Base-by-base conservation (phyloP, 139 green algal genomes). In the Micractinium sp. region DNA sequence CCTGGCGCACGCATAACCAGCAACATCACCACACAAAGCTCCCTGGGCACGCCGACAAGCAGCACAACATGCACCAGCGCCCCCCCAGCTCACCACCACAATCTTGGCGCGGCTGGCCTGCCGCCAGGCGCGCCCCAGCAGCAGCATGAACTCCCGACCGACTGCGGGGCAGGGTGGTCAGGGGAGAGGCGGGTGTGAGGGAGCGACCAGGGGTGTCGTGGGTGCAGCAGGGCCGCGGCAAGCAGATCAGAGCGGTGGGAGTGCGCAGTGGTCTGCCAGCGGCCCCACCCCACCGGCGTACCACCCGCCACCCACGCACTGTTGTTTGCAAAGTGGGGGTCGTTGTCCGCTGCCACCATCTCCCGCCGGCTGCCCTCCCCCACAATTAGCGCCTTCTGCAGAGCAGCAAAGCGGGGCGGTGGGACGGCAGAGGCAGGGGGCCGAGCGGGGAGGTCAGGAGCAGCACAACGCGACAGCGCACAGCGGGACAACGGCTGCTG, bases 281-380 rank as follows among this genome's bases (percentile, higher is more conserved):
- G 47, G 47, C 47, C 47, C 47, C 7, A 5, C 47, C 7, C 47
- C 47, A 56, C 47, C 47, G 7, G 47, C 47, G 7, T 9, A 5
- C 47, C 47, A 56, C 9, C 47, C 47, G n/a, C n/a, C n/a, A n/a
- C 47, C 47, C 47, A 9, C 47, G 47, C 47, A 56, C 47, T 33
- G 87, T 74, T 87, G 87, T 87, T 90, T 41, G 80, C 76, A 75
- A 87, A 90, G 41, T 88, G 71, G 47, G 60, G 29, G 41, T 88
- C 73, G 27, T 41, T 23, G 71, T 83, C 53, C 1, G 56, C 85
- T 16, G 20, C 18, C 73, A 36, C 5, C 41, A 82, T 82, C 41
- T 71, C 85, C 12, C 35, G 47, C 71, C 31, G n/a, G 73, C 71
- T 83, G 16, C 19, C 15, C 69, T 81, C 63, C 14, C 2, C 66